Percentiles rank a stretch among this genome's conserved stretches.
Evolutionary conservation across 176 grass and related monocot genomes (phyloP).

Genomic region (Melocanna baccifera): DNA sequence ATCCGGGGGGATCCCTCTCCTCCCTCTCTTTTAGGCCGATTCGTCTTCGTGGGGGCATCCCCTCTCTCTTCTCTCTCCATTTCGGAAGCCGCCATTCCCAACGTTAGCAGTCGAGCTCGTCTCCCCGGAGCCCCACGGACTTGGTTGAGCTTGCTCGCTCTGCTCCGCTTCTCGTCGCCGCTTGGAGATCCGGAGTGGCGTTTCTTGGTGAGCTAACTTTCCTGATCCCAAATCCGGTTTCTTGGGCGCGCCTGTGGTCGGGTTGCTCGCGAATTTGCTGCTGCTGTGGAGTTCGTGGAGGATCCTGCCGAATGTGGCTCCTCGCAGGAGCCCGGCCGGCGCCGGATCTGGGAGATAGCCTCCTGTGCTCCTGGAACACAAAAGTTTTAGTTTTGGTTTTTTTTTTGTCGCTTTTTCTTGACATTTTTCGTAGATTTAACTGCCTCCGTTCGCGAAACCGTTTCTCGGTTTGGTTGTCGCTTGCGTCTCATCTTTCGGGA

Average conservation of each 20-base stretch:
- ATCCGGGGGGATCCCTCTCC: not conserved
- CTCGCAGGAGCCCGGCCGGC: not conserved
- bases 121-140: not conserved
- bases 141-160: not conserved
- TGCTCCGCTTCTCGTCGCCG: not conserved
- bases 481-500: not conserved
- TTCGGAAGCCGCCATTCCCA: slow-evolving; percentile 34
- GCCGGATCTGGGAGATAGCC: slow-evolving; percentile 36
- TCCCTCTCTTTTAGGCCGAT: slow-evolving; percentile 20
- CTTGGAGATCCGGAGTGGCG: slow-evolving; percentile 33
- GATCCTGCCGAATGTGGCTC: slow-evolving; percentile 34
- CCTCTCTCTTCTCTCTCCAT: not conserved
- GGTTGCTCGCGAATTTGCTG: not conserved
- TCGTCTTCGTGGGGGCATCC: slow-evolving; percentile 41
- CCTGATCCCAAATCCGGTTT: not conserved
- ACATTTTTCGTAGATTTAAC: slow-evolving; percentile 9
- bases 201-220: slow-evolving; percentile 33
- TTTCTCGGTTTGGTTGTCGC: not conserved
- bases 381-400: not conserved
- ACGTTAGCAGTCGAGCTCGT: slow-evolving; percentile 11
- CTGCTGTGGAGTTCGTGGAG: not conserved
- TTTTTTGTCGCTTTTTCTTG: not conserved
- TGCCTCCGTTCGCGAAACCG: not conserved
- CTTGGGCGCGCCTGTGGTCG: not conserved
- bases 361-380: not conserved